Evolutionary conservation across 1,284 basidiomycete species (phyloP).

Genomic region (Ceratobasidium theobromae): DNA sequence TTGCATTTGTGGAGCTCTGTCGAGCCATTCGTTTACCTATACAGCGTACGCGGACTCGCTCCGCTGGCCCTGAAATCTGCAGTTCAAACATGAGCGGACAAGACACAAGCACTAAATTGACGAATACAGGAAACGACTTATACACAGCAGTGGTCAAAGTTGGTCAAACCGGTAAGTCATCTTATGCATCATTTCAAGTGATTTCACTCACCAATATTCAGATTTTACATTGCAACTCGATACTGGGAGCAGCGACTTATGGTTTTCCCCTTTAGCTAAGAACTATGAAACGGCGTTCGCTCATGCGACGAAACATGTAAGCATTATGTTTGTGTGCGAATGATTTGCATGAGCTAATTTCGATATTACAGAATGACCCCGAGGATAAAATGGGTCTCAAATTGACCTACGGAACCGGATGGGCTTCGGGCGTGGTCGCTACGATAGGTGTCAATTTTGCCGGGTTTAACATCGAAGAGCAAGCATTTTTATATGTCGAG

Average conservation of each 20-base stretch:
- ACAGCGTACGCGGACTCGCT: not conserved
- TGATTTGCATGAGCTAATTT: not conserved
- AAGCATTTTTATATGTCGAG: conserved; percentile 7
- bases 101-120: not conserved
- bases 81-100: not conserved
- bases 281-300: not conserved
- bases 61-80: not conserved
- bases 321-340: not conserved
- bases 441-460: not conserved
- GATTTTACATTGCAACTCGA: conserved; percentile 14
- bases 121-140: not conserved
- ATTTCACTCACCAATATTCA: not conserved
- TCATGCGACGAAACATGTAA: not conserved
- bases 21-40: conserved; percentile 3
- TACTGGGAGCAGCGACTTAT: conserved; percentile 25
- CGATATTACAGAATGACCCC: not conserved
- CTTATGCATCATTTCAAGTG: not conserved
- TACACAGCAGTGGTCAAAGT: not conserved
- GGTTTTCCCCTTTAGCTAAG: not conserved
- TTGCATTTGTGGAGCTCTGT: conserved; percentile 1
- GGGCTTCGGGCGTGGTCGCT: conserved; percentile 3
- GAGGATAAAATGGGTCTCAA: not conserved
- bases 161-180: not conserved
- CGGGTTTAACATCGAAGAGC: conserved; percentile 22
- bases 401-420: conserved; percentile 17